These are phyloP conservation scores for Leishmania major DNA, from an alignment of 208 protist species.

Conservation along the genomic window DNA sequence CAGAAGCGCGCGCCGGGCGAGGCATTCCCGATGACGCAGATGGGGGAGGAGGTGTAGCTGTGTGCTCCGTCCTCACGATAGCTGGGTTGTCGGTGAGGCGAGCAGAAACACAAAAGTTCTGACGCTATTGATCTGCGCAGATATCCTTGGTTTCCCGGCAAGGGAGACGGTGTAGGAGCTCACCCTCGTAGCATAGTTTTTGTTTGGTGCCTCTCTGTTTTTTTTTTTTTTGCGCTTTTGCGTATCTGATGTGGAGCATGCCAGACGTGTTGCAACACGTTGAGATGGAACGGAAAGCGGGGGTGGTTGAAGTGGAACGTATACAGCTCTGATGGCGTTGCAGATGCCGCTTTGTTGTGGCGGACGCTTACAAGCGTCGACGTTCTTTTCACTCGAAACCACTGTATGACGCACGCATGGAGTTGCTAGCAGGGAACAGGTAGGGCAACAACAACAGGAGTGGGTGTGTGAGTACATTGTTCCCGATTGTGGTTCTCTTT, in stretches of 20 bases:
- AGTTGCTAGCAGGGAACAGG: not conserved
- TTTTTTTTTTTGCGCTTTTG: not conserved
- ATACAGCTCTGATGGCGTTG: not conserved
- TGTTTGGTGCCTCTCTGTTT: not conserved
- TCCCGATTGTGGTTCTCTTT: not conserved
- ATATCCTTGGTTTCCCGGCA: not conserved
- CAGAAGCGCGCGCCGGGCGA: slow-evolving; percentile 58
- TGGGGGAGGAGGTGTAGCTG: slow-evolving; percentile 33
- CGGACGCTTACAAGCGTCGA: not conserved
- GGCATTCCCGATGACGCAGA: slow-evolving; percentile 56
- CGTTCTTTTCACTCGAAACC: not conserved
- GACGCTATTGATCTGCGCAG: not conserved
- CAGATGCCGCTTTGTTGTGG: not conserved
- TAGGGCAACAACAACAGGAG: not conserved
- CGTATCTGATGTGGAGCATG: not conserved
- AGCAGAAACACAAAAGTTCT: not conserved
- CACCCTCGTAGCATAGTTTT: not conserved
- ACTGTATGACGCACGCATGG: not conserved
- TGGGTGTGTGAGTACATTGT: not conserved
- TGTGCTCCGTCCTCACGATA: not conserved
- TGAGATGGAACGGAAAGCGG: not conserved
- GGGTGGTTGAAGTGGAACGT: not conserved
- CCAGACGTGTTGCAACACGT: not conserved
- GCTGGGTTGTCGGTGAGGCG: not conserved
- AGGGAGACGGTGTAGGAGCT: not conserved